These are phyloP conservation scores for Aspergillus sclerotioniger DNA, from an alignment of 495 filamentous ascomycete genomes.

Conservation along the genomic window DNA sequence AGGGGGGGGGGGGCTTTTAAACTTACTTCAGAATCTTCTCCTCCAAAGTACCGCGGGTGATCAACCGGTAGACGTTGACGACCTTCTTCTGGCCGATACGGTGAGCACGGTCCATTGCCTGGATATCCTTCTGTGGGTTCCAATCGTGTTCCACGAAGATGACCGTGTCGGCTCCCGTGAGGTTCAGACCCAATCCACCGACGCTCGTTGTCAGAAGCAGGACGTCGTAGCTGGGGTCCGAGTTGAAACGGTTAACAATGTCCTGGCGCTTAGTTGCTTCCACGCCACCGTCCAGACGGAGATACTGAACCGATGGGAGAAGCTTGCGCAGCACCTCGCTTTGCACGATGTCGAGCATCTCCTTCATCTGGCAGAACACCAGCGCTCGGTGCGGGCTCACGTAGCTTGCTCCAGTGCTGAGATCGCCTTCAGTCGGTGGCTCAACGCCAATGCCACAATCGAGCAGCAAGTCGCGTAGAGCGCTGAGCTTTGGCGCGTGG, in stretches of 20 bases:
- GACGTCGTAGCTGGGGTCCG: slow-evolving; percentile 91
- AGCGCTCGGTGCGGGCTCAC: slow-evolving; percentile 94
- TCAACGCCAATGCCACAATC: slow-evolving; percentile 91
- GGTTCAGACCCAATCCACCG: slow-evolving; percentile 89
- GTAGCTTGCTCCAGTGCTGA: slow-evolving; percentile 69
- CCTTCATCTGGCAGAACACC: slow-evolving; percentile 99
- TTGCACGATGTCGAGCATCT: slow-evolving; percentile 98
- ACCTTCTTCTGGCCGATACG: slow-evolving; percentile 99
- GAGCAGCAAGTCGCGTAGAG: slow-evolving; percentile 82
- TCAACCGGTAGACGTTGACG: slow-evolving; percentile 96
- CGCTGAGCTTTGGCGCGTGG: slow-evolving; percentile 90
- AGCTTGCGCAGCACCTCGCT: slow-evolving; percentile 81
- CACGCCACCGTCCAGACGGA: slow-evolving; percentile 88
- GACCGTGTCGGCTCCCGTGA: slow-evolving; percentile 96
- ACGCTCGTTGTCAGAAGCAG: slow-evolving; percentile 91
- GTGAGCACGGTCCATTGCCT: slow-evolving; percentile 98
- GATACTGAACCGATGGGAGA: slow-evolving; percentile 81
- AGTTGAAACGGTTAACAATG: slow-evolving; percentile 98
- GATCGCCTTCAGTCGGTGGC: slow-evolving; percentile 50
- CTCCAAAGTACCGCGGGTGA: slow-evolving; percentile 92
- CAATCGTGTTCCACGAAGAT: slow-evolving; percentile 99
- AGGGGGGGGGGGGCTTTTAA: neutral
- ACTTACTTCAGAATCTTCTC: slow-evolving; percentile 94
- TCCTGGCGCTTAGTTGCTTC: slow-evolving; percentile 88
- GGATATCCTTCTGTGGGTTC: slow-evolving; percentile 98